Evolutionary conservation across 2,329 filamentous ascomycete species (phyloP), one percentile per base, ranked within the genome.

Genomic region (Pestalotiopsis fici): DNA sequence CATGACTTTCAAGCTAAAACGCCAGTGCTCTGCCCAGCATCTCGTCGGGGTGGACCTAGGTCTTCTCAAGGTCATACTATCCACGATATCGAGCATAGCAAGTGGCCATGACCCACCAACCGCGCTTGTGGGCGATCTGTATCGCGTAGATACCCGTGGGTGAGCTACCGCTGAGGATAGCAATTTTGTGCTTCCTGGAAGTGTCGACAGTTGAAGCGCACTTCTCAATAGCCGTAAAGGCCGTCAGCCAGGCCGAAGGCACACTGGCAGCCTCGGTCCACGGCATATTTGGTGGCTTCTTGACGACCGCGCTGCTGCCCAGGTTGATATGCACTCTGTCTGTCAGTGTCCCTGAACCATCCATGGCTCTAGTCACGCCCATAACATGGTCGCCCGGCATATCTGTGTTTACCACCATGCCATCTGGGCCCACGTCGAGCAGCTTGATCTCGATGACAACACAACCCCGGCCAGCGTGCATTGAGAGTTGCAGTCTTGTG

Each of bases 121-220:
- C 71, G n/a, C 70, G 69, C 60, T 64, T 56, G 18, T 61, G 64
- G 2, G 71, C 72, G 3, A 73, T 50, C 9, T 67, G 61, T 6
- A 70, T 59, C 2, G 65, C 64, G 66, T 73, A 72, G 64, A 73
- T 69, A 7, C 72, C 71, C 2, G 63, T 70, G 18, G 64, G 66
- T 1, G 72, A 73, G 37, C 68, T 71, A 28, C 70, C 72, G 12
- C 71, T 69, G 25, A 73, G 59, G 12, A 74, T 59, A 2, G 65
- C 69, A 15, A 72, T 59, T 39, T 62, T 69, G 35, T 66, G 63
- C 2, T 12, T 18, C 7, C 15, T 11, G 18, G 18, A 18, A 6
- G 6, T 57, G 1, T 60, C 27, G 18, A 68, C 57, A 18, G 64
- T 67, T 1, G 61, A 50, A 47, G 62, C 65, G 56, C 65, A 65